These are phyloP conservation scores for Patellifolia procumbens DNA, from an alignment of 179 eudicot genomes.

Conservation along the genomic window DNA sequence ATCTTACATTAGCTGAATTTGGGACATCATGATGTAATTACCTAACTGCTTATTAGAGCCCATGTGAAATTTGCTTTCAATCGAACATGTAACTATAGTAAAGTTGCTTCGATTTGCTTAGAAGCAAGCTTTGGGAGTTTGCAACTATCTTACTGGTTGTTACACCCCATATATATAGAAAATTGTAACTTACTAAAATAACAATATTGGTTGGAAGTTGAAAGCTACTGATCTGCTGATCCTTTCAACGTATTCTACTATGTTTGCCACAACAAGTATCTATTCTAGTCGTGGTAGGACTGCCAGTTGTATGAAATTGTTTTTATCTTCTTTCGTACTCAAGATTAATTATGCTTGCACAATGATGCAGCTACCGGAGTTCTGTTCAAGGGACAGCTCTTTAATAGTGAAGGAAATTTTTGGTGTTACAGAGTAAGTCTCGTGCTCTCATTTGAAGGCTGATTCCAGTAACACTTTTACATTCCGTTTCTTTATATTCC, in stretches of 20 bases:
- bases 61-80: not conserved
- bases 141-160: not conserved
- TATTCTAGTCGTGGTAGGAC: not conserved
- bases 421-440: conserved; percentile 90
- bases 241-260: not conserved
- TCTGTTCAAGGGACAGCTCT: conserved; percentile 80
- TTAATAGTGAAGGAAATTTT: conserved; percentile 82
- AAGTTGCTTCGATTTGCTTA: not conserved
- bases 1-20: not conserved
- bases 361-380: conserved; percentile 75
- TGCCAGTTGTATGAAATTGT: not conserved
- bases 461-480: conserved; percentile 1
- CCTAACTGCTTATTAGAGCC: not conserved
- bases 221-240: not conserved
- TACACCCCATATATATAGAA: not conserved
- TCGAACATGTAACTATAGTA: not conserved
- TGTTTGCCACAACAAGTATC: not conserved
- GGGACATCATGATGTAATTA: not conserved
- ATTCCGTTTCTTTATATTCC: conserved; percentile 8
- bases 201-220: not conserved
- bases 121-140: not conserved
- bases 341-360: conserved; percentile 3
- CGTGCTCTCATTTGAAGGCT: conserved; percentile 19
- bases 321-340: not conserved
- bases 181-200: not conserved